Evolutionary conservation across 805 yeast genomes (phyloP).

Genomic region (Teunomyces panamensis): DNA sequence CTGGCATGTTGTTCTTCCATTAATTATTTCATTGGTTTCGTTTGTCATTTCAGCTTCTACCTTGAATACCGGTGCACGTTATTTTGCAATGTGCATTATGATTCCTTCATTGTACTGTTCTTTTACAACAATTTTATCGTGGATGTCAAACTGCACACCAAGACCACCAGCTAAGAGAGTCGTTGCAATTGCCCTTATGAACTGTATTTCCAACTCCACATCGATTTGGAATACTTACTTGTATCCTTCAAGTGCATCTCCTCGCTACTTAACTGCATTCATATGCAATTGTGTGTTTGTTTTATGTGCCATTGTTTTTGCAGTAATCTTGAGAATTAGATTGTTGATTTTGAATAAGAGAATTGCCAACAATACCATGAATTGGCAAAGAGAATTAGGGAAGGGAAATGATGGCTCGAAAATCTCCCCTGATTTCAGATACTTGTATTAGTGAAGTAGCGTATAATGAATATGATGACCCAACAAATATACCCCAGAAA

Average conservation of each 20-base stretch:
- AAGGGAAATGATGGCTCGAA: constrained; percentile 42
- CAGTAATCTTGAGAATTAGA: constrained; percentile 38
- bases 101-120: constrained; percentile 55
- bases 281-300: constrained; percentile 48
- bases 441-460: constrained; percentile 20
- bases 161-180: constrained; percentile 61
- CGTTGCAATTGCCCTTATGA: constrained; percentile 54
- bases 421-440: constrained; percentile 45
- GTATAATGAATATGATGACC: neutral
- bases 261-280: constrained; percentile 47
- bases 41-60: constrained; percentile 51
- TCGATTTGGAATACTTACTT: constrained; percentile 56
- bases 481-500: neutral
- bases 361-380: constrained; percentile 45
- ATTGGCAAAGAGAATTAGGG: constrained; percentile 50
- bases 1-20: constrained; percentile 46
- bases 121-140: constrained; percentile 49
- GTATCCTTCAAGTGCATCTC: constrained; percentile 44
- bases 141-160: constrained; percentile 56
- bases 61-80: constrained; percentile 53
- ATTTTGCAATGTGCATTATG: constrained; percentile 59
- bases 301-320: constrained; percentile 36
- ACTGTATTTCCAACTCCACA: constrained; percentile 54
- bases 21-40: constrained; percentile 40
- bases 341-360: constrained; percentile 37